Conservation (phyloP, 2,329 filamentous ascomycete genomes). For the Exophiala sideris region DNA sequence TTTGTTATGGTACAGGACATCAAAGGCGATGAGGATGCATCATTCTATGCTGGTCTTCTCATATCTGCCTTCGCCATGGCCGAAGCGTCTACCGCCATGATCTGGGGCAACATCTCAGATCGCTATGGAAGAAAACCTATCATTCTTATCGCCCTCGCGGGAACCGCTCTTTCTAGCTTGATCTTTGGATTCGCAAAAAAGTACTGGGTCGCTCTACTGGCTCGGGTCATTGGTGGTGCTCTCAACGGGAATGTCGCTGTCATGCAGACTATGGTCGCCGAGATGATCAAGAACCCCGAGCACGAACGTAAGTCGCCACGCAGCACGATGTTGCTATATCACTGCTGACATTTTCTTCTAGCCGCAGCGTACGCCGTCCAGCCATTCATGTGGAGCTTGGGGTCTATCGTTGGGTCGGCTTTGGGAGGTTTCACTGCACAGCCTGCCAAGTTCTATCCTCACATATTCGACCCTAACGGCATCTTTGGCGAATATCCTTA, state of each 20-base stretch:
- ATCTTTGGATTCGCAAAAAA: constrained; percentile 42
- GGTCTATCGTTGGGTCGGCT: constrained; percentile 22
- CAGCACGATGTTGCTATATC: background rate
- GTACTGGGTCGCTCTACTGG: constrained; percentile 45
- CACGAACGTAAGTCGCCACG: constrained; percentile 37
- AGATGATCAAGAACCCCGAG: constrained; percentile 62
- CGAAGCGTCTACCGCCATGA: constrained; percentile 43
- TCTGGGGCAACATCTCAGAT: constrained; percentile 44
- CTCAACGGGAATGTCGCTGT: constrained; percentile 71
- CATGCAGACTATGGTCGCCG: constrained; percentile 70
- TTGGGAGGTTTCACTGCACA: constrained; percentile 25
- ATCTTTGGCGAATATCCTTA: constrained; percentile 27
- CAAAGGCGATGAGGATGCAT: constrained; percentile 33
- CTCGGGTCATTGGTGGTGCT: constrained; percentile 55
- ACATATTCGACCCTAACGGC: constrained; percentile 19
- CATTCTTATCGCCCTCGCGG: constrained; percentile 36
- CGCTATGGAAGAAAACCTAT: constrained; percentile 38
- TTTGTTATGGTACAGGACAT: constrained; percentile 44
- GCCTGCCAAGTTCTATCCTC: constrained; percentile 21
- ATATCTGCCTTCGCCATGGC: constrained; percentile 46
- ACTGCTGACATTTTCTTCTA: constrained; percentile 3
- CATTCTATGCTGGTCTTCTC: constrained; percentile 29
- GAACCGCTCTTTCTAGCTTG: constrained; percentile 41
- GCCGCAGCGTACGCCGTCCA: constrained; percentile 24
- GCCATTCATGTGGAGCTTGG: constrained; percentile 26